phyloP scores from a whole-genome alignment of 805 yeast genomes.

The Ogataea parapolymorpha region DNA sequence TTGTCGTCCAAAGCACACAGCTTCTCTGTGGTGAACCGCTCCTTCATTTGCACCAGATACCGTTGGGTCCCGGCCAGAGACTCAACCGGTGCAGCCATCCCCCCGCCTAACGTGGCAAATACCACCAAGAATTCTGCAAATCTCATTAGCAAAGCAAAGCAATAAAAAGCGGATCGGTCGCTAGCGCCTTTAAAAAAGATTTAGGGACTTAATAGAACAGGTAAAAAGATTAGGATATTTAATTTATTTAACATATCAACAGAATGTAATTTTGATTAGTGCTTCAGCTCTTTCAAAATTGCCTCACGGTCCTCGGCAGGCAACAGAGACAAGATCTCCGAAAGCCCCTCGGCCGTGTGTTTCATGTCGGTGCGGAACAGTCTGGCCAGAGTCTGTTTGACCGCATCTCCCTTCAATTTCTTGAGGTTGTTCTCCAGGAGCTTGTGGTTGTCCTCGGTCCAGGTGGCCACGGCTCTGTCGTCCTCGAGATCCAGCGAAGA shows the following conservation, averaged over 20 bases:
- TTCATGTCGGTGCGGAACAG: conserved; percentile 52
- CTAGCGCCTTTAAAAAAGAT: conserved; percentile 8
- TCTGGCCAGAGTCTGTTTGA: conserved; percentile 61
- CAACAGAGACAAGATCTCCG: conserved; percentile 50
- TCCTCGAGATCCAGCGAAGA: conserved; percentile 61
- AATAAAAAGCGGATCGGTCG: conserved; percentile 8
- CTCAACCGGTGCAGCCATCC: conserved; percentile 6
- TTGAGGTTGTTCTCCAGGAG: conserved; percentile 58
- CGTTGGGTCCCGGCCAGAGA: conserved; percentile 13
- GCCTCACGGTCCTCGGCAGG: conserved; percentile 54
- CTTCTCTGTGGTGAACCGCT: conserved; percentile 45
- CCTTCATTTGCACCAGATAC: conserved; percentile 52
- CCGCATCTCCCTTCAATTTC: conserved; percentile 61
- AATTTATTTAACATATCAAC: background rate
- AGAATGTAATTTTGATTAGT: conserved; percentile 1
- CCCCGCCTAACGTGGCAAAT: conserved; percentile 1
- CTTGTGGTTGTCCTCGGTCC: conserved; percentile 79
- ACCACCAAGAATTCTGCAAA: conserved; percentile 5
- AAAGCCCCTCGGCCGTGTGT: conserved; percentile 52
- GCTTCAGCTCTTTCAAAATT: conserved; percentile 25
- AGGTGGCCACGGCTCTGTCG: conserved; percentile 75
- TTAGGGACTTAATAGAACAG: conserved; percentile 8
- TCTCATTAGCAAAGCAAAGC: conserved; percentile 9
- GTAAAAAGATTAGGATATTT: background rate
- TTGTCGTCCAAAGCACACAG: conserved; percentile 44